A percentile compares a stretch with the other conserved stretches of the same genome.
phyloP scores from a whole-genome alignment of 1,284 basidiomycete species.

The Cutaneotrichosporon mucoides region DNA sequence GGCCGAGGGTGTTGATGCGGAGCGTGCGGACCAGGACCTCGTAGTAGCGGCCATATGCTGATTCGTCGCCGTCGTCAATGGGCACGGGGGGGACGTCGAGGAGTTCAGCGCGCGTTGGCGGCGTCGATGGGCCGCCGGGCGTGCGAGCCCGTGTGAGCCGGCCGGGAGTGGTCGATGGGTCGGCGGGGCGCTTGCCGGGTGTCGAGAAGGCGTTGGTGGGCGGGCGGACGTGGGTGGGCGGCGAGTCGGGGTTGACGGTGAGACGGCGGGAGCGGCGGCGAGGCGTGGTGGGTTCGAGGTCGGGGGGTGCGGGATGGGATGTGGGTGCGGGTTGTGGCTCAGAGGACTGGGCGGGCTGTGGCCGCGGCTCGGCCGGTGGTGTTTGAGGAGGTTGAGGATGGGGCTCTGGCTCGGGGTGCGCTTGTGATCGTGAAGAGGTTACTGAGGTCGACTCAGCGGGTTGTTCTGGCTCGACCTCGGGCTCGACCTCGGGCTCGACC shows the following conservation, averaged over 20 bases:
- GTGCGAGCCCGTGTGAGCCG: background rate
- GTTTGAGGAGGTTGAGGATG: too few relatives aligned
- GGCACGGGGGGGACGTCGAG: constrained; percentile 19
- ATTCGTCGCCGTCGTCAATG: constrained; percentile 19
- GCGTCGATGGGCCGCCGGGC: background rate
- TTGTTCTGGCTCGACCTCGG: too few relatives aligned
- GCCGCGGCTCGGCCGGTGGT: too few relatives aligned
- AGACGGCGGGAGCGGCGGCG: background rate
- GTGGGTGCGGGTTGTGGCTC: background rate
- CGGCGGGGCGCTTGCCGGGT: background rate
- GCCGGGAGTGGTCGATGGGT: background rate
- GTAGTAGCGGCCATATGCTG: constrained; percentile 41
- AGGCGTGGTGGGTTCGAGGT: background rate
- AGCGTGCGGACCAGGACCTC: constrained; percentile 37
- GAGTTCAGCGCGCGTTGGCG: constrained; percentile 17
- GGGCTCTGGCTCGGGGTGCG: too few relatives aligned
- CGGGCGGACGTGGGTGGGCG: background rate
- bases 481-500: background rate
- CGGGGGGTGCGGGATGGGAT: background rate
- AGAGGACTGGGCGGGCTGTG: background rate
- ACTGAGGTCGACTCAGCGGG: too few relatives aligned
- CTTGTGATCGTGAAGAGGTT: too few relatives aligned
- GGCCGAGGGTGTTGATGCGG: constrained; percentile 36
- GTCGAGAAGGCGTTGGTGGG: background rate
- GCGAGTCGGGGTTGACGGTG: background rate